Percentiles rank a stretch among this genome's conserved stretches.
phyloP scores from a whole-genome alignment of 1,284 basidiomycete species.

The Sporisorium sorghi region DNA sequence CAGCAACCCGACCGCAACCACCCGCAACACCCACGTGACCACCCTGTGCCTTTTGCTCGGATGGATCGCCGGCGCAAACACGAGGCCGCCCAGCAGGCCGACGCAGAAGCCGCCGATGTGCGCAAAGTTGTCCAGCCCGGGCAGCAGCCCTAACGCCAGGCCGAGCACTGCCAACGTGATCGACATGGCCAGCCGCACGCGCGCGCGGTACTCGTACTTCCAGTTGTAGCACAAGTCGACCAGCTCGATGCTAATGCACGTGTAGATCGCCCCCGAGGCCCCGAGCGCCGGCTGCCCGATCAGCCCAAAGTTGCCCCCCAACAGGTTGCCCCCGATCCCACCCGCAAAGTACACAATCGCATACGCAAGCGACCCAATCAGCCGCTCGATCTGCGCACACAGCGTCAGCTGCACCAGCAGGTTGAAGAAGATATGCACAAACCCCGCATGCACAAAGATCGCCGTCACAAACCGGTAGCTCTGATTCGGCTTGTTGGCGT shows the following conservation, averaged over 20 bases:
- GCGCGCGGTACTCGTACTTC: slow-evolving; percentile 74
- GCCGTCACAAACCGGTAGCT: slow-evolving; percentile 78
- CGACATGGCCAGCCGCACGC: slow-evolving; percentile 79
- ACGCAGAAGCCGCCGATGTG: slow-evolving; percentile 71
- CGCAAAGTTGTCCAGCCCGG: slow-evolving; percentile 71
- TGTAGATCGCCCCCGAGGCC: slow-evolving; percentile 90
- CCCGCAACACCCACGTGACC: slow-evolving; percentile 80
- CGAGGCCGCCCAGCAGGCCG: slow-evolving; percentile 76
- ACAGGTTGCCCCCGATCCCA: slow-evolving; percentile 80
- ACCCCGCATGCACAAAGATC: slow-evolving; percentile 86
- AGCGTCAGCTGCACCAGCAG: slow-evolving; percentile 86
- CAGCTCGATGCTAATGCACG: slow-evolving; percentile 82
- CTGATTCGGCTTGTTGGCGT: slow-evolving; percentile 79
- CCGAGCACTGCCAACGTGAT: slow-evolving; percentile 85
- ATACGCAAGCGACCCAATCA: slow-evolving; percentile 79
- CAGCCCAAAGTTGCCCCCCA: slow-evolving; percentile 88
- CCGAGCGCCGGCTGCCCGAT: slow-evolving; percentile 92
- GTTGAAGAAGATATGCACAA: slow-evolving; percentile 85
- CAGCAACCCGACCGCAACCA: slow-evolving; percentile 79
- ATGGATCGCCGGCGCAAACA: slow-evolving; percentile 87
- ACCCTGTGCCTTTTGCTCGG: slow-evolving; percentile 79
- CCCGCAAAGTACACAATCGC: slow-evolving; percentile 85
- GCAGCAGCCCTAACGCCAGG: slow-evolving; percentile 78
- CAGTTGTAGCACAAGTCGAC: slow-evolving; percentile 93
- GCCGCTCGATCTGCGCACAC: slow-evolving; percentile 77